phyloP scores from a whole-genome alignment of 805 yeast genomes.

The Wickerhamiella allomyrinae region DNA sequence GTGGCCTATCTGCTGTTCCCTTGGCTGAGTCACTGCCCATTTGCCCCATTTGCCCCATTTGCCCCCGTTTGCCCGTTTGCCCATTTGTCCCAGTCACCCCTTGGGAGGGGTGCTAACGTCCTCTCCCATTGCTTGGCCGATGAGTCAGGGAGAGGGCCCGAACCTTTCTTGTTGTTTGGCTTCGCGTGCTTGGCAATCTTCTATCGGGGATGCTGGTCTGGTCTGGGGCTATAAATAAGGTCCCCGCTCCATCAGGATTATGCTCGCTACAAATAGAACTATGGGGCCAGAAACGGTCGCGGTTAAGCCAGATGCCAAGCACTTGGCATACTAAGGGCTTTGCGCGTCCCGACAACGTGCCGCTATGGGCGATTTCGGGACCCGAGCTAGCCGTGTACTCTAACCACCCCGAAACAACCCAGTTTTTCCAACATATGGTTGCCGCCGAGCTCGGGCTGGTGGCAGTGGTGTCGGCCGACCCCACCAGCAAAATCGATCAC shows the following conservation, averaged over 20 bases:
- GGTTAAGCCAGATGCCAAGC: background rate
- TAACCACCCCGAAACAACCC: slow-evolving; percentile 2
- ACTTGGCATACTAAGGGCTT: background rate
- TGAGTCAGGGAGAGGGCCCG: too few relatives aligned
- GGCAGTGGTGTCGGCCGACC: slow-evolving; percentile 1
- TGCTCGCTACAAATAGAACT: background rate
- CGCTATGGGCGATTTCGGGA: slow-evolving; percentile 12
- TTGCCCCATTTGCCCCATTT: too few relatives aligned
- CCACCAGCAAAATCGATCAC: slow-evolving; percentile 7
- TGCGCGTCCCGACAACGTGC: slow-evolving; percentile 7
- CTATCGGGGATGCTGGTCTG: background rate
- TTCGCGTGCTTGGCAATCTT: too few relatives aligned
- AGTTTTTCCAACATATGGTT: slow-evolving; percentile 13
- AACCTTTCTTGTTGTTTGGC: too few relatives aligned
- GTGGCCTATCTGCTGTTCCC: too few relatives aligned
- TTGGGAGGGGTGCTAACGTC: too few relatives aligned
- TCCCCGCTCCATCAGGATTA: background rate
- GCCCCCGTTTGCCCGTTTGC: too few relatives aligned
- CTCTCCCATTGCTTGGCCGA: too few relatives aligned
- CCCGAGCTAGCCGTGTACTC: slow-evolving; percentile 13
- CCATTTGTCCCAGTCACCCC: too few relatives aligned
- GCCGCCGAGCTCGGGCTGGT: slow-evolving; percentile 3
- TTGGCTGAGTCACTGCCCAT: too few relatives aligned
- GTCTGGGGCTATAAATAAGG: background rate
- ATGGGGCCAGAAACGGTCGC: background rate